These are phyloP conservation scores for Lactuca sativa DNA, from an alignment of 129 eudicot genomes.

Conservation along the genomic window DNA sequence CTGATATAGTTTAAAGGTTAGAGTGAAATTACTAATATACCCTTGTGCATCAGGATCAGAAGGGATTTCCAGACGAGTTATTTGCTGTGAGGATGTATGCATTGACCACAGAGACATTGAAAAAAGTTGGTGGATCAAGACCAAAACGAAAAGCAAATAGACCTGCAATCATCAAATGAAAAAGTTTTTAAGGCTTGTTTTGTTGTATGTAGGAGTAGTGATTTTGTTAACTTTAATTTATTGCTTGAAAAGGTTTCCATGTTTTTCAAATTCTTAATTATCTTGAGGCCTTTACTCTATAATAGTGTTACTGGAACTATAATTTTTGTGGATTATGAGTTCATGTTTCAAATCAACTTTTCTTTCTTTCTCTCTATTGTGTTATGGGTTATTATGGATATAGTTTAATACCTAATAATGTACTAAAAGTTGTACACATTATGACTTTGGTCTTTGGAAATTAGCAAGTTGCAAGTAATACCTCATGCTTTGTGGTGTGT, in stretches of 20 bases:
- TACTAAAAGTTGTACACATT: too few relatives aligned
- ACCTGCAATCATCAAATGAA: conserved; percentile 65
- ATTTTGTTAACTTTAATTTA: background rate
- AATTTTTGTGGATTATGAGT: too few relatives aligned
- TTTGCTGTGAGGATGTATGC: conserved; percentile 96
- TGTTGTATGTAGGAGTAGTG: conserved; percentile 9
- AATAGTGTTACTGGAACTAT: too few relatives aligned
- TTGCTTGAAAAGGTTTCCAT: background rate
- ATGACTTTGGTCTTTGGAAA: too few relatives aligned
- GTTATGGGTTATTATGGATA: too few relatives aligned
- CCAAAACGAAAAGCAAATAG: conserved; percentile 53
- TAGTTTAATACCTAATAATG: too few relatives aligned
- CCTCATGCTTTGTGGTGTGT: too few relatives aligned
- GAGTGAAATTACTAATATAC: too few relatives aligned
- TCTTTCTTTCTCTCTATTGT: too few relatives aligned
- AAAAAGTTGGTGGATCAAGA: conserved; percentile 43
- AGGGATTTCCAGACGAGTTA: conserved; percentile 76
- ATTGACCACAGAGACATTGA: conserved; percentile 59
- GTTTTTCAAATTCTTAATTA: background rate
- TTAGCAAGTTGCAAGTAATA: too few relatives aligned
- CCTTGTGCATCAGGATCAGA: conserved; percentile 61
- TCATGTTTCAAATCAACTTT: too few relatives aligned
- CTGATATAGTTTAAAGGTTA: too few relatives aligned
- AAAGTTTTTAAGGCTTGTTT: conserved; percentile 10
- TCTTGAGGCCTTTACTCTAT: background rate